A percentile compares a stretch with the other conserved stretches of the same genome.
phyloP scores from a whole-genome alignment of 192 early-diverging fungal genomes.

The Funneliformis geosporum region DNA sequence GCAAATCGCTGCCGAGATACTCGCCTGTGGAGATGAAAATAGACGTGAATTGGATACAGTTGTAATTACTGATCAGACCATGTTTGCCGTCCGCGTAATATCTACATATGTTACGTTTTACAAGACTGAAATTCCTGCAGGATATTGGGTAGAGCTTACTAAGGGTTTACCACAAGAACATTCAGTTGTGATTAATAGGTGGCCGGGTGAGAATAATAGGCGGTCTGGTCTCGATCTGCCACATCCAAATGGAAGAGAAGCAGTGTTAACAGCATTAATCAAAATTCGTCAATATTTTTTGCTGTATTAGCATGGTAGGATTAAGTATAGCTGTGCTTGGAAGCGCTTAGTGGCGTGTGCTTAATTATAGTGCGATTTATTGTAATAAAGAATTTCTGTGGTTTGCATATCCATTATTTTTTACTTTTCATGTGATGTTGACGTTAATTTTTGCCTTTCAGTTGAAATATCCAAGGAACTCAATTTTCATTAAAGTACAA shows the following conservation, averaged over 20 bases:
- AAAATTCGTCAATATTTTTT: constrained; percentile 2
- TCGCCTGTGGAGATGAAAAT: constrained; percentile 2
- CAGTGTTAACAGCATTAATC: background rate
- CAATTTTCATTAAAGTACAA: too few relatives aligned
- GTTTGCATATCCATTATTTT: too few relatives aligned
- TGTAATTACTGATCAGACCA: constrained; percentile 6
- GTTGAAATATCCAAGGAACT: too few relatives aligned
- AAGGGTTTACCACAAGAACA: background rate
- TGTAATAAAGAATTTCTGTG: too few relatives aligned
- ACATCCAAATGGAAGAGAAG: background rate
- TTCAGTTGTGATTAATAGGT: constrained; percentile 11
- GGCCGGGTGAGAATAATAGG: background rate
- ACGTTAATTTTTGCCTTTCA: too few relatives aligned
- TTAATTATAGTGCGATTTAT: too few relatives aligned
- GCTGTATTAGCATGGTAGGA: too few relatives aligned
- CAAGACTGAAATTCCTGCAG: background rate
- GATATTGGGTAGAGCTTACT: constrained; percentile 3
- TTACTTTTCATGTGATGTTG: too few relatives aligned
- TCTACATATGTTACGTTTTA: constrained; percentile 21
- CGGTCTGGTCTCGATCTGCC: background rate
- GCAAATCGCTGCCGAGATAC: constrained; percentile 1
- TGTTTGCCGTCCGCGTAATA: background rate
- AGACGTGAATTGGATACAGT: background rate
- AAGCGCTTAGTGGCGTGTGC: too few relatives aligned
- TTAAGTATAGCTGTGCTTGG: background rate